Percentiles rank a stretch among this genome's conserved stretches.
phyloP scores from a whole-genome alignment of 768 basidiomycete species.

The Crassisporium funariophilum region DNA sequence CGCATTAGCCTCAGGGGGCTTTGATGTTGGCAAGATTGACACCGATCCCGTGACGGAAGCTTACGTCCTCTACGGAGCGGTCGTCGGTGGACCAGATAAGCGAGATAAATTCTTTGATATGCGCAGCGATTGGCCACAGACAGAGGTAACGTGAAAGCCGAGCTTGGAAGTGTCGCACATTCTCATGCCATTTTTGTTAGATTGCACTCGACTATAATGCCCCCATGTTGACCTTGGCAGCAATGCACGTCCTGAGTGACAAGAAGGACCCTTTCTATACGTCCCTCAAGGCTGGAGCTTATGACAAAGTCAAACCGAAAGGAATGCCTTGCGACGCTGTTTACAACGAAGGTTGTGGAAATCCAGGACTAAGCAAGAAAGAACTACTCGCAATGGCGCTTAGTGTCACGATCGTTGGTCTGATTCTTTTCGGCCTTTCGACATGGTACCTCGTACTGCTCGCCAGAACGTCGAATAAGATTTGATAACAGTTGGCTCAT shows the following conservation, averaged over 20 bases:
- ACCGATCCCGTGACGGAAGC: slow-evolving; percentile 71
- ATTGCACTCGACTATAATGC: slow-evolving; percentile 89
- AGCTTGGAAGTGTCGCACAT: background rate
- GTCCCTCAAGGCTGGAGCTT: slow-evolving; percentile 65
- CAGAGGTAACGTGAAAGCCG: slow-evolving; percentile 54
- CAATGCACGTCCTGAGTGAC: slow-evolving; percentile 72
- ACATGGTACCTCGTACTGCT: slow-evolving; percentile 39
- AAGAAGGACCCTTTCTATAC: slow-evolving; percentile 78
- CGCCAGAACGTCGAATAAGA: too few species aligned
- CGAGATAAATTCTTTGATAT: slow-evolving; percentile 82
- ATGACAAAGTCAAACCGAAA: slow-evolving; percentile 57
- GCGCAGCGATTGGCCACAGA: slow-evolving; percentile 87
- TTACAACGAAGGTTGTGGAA: slow-evolving; percentile 53
- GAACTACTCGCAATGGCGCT: slow-evolving; percentile 74
- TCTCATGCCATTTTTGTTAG: slow-evolving; percentile 30
- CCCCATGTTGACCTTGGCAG: slow-evolving; percentile 83
- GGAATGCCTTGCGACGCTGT: slow-evolving; percentile 82
- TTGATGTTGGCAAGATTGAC: slow-evolving; percentile 67
- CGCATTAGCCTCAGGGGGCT: slow-evolving; percentile 84
- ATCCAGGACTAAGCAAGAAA: slow-evolving; percentile 54
- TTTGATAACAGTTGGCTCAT: background rate
- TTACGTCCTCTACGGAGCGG: slow-evolving; percentile 82
- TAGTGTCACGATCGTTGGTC: slow-evolving; percentile 61
- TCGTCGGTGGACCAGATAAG: slow-evolving; percentile 84
- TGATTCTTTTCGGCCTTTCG: slow-evolving; percentile 53